Base-by-base conservation (phyloP, 2,329 filamentous ascomycete genomes). In the Thermothelomyces thermophilus region DNA sequence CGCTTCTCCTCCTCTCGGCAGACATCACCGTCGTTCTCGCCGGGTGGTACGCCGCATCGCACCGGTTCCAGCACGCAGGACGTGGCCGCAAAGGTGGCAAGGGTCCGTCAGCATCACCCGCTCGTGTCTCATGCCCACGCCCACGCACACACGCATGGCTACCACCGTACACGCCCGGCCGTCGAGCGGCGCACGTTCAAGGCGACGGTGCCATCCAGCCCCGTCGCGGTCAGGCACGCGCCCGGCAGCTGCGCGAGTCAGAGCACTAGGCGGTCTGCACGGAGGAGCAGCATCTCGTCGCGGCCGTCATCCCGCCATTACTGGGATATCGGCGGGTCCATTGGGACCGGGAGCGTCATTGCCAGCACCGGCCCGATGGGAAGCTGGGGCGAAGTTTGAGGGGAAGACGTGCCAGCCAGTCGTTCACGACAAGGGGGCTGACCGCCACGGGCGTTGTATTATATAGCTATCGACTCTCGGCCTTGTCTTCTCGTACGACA, bases 71-170 rank as follows among this genome's bases (percentile, higher is more conserved):
- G 66, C 59, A 71, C 74, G 36, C 79, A 84, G 62, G 86, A 89
- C 56, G 73, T 79, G 9, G 82, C 86, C 1, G 85, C 86, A 47
- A 84, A 91, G 56, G 87, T 85, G 5, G 90, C 89, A 13, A 80
- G 91, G 41, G 90, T 96, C 46, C 80, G 89, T 31, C 87, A 91
- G 62, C 86, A 95, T 63, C 91, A 96, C 64, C 91, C 91, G 3
- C 80, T 96, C 43, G 83, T 95, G 26, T 83, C 82, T 20, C 75
- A 81, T 44, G 45, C 50, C 33, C 59, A 54, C 42, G 16, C 42
- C 10, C 58, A 46, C 17, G 16, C 40, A 10, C 58, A 46, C 20
- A 6, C n/a, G 6, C 55, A 56, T 17, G 45, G 42, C 11, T 46
- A 53, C 47, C 60, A 56, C 50, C 56, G 53, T 41, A 73, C 76